Conservation (phyloP, 1,139 yeast species). For the Saccharomyces pastorianus region DNA sequence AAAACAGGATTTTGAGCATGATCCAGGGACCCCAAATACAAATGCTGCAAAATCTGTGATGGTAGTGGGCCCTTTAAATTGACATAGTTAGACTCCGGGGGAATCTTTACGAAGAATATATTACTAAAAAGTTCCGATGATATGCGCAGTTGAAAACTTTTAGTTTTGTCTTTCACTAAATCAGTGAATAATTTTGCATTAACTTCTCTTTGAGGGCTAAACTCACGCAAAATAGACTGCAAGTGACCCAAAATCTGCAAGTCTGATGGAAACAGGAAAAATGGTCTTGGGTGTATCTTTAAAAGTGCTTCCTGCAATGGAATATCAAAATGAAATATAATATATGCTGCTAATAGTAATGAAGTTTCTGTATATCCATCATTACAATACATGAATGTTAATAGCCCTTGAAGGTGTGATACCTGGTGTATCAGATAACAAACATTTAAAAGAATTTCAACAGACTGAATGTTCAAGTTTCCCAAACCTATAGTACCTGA, state of each 20-base stretch:
- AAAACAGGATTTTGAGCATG: constrained; percentile 74
- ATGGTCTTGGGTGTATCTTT: constrained; percentile 66
- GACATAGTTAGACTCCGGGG: constrained; percentile 21
- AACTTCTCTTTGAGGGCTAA: constrained; percentile 21
- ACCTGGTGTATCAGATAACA: constrained; percentile 37
- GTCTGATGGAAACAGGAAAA: constrained; percentile 74
- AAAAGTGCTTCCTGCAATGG: constrained; percentile 43
- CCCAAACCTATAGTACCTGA: constrained; percentile 76
- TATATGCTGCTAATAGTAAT: constrained; percentile 57
- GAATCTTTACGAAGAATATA: constrained; percentile 27
- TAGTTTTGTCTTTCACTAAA: neutral
- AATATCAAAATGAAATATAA: constrained; percentile 58
- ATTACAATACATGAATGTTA: constrained; percentile 56
- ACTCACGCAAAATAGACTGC: constrained; percentile 44
- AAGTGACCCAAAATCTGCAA: constrained; percentile 55
- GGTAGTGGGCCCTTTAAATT: constrained; percentile 36
- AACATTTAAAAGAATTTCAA: constrained; percentile 51
- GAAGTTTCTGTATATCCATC: constrained; percentile 94
- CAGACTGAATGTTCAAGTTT: constrained; percentile 39
- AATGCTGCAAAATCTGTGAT: constrained; percentile 62
- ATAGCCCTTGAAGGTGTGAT: constrained; percentile 10
- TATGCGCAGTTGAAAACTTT: constrained; percentile 17
- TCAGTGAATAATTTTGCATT: constrained; percentile 6
- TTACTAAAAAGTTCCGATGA: constrained; percentile 30
- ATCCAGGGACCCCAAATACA: constrained; percentile 74